phyloP scores from a whole-genome alignment of 163 green algal genomes.

The Volvox carteri region DNA sequence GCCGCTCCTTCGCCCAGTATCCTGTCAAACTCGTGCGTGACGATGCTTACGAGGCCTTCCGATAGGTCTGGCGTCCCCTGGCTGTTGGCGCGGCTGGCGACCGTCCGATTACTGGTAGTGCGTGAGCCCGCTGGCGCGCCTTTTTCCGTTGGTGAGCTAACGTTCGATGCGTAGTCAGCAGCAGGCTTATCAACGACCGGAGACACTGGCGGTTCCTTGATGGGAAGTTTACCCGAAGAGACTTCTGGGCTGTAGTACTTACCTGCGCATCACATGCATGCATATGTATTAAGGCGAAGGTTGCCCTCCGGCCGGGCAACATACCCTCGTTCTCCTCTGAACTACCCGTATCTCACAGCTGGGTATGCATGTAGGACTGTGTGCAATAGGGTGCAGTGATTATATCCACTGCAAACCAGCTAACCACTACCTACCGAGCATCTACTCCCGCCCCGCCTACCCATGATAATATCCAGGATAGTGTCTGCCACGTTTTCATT shows the following conservation, averaged over 20 bases:
- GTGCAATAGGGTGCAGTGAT: no score
- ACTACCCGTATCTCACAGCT: not conserved
- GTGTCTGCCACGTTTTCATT: conserved; percentile 89
- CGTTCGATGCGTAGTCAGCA: not conserved
- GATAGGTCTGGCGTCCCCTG: not conserved
- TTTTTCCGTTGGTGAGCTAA: not conserved
- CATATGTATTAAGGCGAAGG: no score
- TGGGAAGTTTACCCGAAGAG: not conserved
- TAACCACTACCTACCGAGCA: not conserved
- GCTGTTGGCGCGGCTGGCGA: not conserved
- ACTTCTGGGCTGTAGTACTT: not conserved
- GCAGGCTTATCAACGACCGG: not conserved
- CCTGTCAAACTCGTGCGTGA: not conserved
- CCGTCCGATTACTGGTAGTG: not conserved
- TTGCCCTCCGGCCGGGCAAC: no score
- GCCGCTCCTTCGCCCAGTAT: not conserved
- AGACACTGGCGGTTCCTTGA: not conserved
- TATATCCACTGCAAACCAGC: not conserved
- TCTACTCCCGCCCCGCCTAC: not conserved
- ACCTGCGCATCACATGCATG: not conserved
- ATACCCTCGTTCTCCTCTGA: not conserved
- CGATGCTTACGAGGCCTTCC: not conserved
- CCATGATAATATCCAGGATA: conserved; percentile 84
- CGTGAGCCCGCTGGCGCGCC: not conserved
- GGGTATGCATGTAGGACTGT: not conserved